These are phyloP conservation scores for Globisporangium lucens DNA, from an alignment of 352 stramenopile species.

Conservation along the genomic window DNA sequence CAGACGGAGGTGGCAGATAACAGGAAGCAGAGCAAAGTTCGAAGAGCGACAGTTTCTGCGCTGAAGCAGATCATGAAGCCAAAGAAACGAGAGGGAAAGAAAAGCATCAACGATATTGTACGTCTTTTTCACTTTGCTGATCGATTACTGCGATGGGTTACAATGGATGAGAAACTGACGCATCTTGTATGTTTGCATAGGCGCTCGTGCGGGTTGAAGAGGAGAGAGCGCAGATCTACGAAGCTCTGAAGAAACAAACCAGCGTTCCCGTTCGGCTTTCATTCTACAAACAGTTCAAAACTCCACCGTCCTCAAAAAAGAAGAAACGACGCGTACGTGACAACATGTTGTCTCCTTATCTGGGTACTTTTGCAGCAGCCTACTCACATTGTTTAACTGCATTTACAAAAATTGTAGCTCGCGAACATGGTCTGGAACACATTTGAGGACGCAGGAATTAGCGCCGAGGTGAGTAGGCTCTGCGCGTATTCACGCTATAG, in stretches of 20 bases:
- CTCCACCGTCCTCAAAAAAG: slow-evolving; percentile 45
- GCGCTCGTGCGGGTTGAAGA: slow-evolving; percentile 47
- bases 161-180: too few species aligned
- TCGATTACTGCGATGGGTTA: neutral
- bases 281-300: slow-evolving; percentile 73
- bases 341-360: slow-evolving; percentile 2
- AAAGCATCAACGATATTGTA: slow-evolving; percentile 35
- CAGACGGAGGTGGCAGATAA: slow-evolving; percentile 18
- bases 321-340: slow-evolving; percentile 63
- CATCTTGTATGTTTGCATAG: slow-evolving; percentile 22
- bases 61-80: slow-evolving; percentile 28
- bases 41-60: slow-evolving; percentile 15
- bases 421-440: slow-evolving; percentile 62
- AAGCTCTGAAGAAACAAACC: slow-evolving; percentile 50
- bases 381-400: slow-evolving; percentile 27
- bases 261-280: slow-evolving; percentile 29
- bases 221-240: slow-evolving; percentile 54
- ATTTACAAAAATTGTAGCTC: slow-evolving; percentile 24
- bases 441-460: slow-evolving; percentile 47
- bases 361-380: slow-evolving; percentile 21
- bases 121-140: slow-evolving; percentile 6
- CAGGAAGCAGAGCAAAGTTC: slow-evolving; percentile 22
- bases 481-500: neutral
- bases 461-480: slow-evolving; percentile 45
- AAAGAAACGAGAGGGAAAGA: slow-evolving; percentile 21